phyloP scores from a whole-genome alignment of 1,139 yeast species.

The Lipomyces yarrowii region DNA sequence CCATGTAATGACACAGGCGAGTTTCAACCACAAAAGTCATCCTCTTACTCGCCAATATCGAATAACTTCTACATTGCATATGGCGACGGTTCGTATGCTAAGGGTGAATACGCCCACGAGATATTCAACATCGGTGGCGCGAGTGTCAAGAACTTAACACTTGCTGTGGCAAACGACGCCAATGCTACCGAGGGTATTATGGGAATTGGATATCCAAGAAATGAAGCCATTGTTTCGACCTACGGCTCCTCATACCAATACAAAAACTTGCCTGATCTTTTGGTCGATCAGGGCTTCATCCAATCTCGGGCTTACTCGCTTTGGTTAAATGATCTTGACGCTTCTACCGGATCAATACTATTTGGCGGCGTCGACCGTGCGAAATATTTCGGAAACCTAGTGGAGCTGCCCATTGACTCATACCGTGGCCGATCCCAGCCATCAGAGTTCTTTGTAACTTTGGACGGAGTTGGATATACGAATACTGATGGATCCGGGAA shows the following conservation, averaged over 20 bases:
- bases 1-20: conserved; percentile 25
- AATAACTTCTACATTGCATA: conserved; percentile 24
- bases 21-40: conserved; percentile 22
- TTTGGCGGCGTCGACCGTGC: conserved; percentile 63
- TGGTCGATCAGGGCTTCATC: conserved; percentile 53
- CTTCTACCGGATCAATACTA: conserved; percentile 52
- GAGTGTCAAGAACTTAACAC: conserved; percentile 23
- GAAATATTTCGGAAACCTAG: conserved; percentile 53
- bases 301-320: conserved; percentile 54
- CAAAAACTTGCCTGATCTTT: conserved; percentile 51
- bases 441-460: conserved; percentile 28
- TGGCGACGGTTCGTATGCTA: conserved; percentile 27
- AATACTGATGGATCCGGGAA: conserved; percentile 19
- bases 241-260: conserved; percentile 35
- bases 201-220: conserved; percentile 30
- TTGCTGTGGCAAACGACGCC: conserved; percentile 25
- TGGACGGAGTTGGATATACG: conserved; percentile 25
- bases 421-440: conserved; percentile 31
- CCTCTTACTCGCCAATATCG: conserved; percentile 13
- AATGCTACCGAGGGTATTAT: conserved; percentile 26
- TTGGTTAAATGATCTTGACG: conserved; percentile 49
- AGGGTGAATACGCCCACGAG: conserved; percentile 28
- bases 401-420: conserved; percentile 34
- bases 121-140: conserved; percentile 22
- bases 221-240: conserved; percentile 20